Conservation (phyloP, 2,329 filamentous ascomycete species). For the Trichoderma simmonsii region DNA sequence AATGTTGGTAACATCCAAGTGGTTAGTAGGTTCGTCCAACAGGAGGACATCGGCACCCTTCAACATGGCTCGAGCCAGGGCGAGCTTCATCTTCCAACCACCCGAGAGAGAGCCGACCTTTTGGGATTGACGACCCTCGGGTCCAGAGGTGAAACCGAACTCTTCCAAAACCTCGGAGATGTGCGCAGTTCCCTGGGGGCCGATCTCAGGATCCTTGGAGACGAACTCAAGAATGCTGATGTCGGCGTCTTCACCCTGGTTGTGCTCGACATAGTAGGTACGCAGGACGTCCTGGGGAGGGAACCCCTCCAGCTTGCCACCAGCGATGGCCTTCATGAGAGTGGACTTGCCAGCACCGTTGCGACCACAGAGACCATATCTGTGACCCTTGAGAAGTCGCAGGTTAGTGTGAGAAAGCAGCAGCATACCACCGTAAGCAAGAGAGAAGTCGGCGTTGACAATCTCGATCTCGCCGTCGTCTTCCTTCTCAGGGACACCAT, state of each 20-base stretch:
- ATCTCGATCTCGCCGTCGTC: constrained; percentile 93
- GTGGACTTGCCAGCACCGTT: constrained; percentile 99
- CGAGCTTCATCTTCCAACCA: constrained; percentile 99
- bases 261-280: constrained; percentile 98
- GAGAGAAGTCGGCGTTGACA: constrained; percentile 95
- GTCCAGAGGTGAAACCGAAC: constrained; percentile 89
- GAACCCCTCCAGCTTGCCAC: constrained; percentile 95
- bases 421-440: constrained; percentile 97
- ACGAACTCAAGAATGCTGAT: constrained; percentile 95
- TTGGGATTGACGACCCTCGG: constrained; percentile 82
- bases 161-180: constrained; percentile 82
- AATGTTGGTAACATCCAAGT: constrained; percentile 93
- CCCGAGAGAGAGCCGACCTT: constrained; percentile 93
- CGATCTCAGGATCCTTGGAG: constrained; percentile 81
- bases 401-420: constrained; percentile 94
- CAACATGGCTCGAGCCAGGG: constrained; percentile 92
- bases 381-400: constrained; percentile 89
- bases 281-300: constrained; percentile 86
- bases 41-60: constrained; percentile 94
- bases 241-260: constrained; percentile 96
- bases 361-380: constrained; percentile 93
- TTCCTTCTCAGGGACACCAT: constrained; percentile 77
- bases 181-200: constrained; percentile 71
- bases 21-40: constrained; percentile 98
- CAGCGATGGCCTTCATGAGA: constrained; percentile 93